Evolutionary conservation across 176 grass and related monocot genomes (phyloP).

Genomic region (Microstegium vimineum): DNA sequence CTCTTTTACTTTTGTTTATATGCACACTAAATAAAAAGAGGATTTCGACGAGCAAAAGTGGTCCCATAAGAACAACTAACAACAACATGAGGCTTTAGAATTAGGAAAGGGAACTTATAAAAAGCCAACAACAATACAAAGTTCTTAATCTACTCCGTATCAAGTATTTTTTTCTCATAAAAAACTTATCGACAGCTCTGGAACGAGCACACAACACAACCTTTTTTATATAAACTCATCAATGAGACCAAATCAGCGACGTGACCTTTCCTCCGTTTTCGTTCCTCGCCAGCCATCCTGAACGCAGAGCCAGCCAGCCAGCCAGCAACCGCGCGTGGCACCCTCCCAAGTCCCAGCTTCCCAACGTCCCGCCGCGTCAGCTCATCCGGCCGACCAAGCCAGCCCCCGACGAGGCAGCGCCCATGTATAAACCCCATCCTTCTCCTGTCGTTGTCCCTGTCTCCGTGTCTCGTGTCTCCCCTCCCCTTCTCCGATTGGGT

Average conservation of each 20-base stretch:
- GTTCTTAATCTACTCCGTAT: background rate
- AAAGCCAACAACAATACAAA: background rate
- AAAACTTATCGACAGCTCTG: background rate
- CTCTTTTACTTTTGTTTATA: background rate
- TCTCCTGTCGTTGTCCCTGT: background rate
- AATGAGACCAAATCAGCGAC: background rate
- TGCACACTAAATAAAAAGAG: background rate
- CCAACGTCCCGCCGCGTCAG: background rate
- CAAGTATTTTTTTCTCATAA: too few relatives aligned
- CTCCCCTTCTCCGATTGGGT: background rate
- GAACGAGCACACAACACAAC: background rate
- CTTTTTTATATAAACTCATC: background rate
- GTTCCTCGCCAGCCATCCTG: background rate
- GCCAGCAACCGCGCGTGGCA: background rate
- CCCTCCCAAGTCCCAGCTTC: background rate
- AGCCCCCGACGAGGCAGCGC: background rate
- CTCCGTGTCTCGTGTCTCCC: too few relatives aligned
- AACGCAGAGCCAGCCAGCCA: background rate
- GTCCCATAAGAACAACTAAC: background rate
- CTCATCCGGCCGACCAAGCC: background rate
- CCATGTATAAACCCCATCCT: conserved; percentile 6
- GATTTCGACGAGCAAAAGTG: background rate
- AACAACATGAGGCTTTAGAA: background rate
- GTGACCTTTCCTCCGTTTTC: background rate
- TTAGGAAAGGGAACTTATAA: background rate